phyloP scores from a whole-genome alignment of 495 filamentous ascomycete species.

The Aspergillus homomorphus region DNA sequence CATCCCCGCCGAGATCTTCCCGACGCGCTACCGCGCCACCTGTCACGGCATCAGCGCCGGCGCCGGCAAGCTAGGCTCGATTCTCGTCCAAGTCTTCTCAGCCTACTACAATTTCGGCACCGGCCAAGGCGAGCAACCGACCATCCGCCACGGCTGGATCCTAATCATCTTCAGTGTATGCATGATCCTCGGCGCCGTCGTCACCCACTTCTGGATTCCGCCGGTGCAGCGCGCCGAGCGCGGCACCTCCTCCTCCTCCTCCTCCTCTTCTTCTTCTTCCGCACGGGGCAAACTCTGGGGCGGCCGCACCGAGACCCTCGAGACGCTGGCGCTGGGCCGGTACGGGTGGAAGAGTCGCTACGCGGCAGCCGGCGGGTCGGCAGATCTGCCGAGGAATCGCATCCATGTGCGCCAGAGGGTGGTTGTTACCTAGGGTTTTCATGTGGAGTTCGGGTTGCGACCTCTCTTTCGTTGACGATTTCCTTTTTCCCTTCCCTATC shows the following conservation, averaged over 20 bases:
- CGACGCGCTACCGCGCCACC: conserved; percentile 56
- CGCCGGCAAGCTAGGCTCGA: conserved; percentile 55
- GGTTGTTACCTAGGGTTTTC: background rate
- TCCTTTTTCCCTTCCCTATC: background rate
- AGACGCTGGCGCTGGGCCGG: conserved; percentile 39
- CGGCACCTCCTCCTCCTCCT: background rate
- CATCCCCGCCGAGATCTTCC: conserved; percentile 59
- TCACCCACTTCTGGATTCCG: conserved; percentile 48
- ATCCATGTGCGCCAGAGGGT: background rate
- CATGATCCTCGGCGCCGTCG: conserved; percentile 44
- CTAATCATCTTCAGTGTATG: conserved; percentile 45
- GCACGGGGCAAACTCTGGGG: conserved; percentile 34
- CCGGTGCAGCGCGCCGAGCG: conserved; percentile 26
- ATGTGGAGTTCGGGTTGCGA: too few species aligned
- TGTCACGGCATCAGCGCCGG: conserved; percentile 56
- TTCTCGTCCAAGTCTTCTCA: conserved; percentile 54
- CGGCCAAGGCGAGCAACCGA: conserved; percentile 29
- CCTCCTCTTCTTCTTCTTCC: conserved; percentile 1
- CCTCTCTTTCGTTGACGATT: background rate
- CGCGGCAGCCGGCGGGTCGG: conserved; percentile 14
- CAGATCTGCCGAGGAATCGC: background rate
- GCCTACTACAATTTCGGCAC: conserved; percentile 43
- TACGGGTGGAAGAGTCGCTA: conserved; percentile 41
- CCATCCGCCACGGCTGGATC: conserved; percentile 41
- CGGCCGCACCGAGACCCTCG: conserved; percentile 40